A percentile compares a stretch with the other conserved stretches of the same genome.
Conservation (phyloP, 2,329 filamentous ascomycete genomes). For the Elsinoe arachidis region DNA sequence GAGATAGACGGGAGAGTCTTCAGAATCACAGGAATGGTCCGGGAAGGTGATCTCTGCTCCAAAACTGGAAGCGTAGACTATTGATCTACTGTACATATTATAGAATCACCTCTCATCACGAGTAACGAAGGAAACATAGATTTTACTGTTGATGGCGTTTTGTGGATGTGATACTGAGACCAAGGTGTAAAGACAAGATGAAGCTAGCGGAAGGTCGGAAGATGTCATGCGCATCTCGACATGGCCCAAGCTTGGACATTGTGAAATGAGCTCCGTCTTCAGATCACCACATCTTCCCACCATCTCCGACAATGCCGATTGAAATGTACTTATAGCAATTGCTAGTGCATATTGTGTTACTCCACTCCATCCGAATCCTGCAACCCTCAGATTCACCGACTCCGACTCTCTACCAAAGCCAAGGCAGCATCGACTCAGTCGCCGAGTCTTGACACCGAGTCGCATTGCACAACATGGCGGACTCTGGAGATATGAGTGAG, state of each 20-base stretch:
- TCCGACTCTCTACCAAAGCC: background rate
- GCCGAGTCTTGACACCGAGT: background rate
- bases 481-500: conserved; percentile 14
- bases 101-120: conserved; percentile 2
- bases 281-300: background rate
- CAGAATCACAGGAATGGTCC: background rate
- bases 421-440: background rate
- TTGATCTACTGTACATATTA: background rate
- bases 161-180: background rate
- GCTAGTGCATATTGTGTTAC: background rate
- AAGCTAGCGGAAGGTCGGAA: background rate
- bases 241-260: conserved; percentile 11
- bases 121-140: background rate
- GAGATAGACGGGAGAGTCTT: background rate
- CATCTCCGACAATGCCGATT: background rate
- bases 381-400: background rate
- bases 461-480: conserved; percentile 4
- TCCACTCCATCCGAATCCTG: too few species aligned
- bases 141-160: background rate
- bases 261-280: background rate
- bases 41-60: background rate
- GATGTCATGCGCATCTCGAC: background rate
- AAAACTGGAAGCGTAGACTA: background rate
- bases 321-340: background rate
- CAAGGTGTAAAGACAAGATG: background rate